These are phyloP conservation scores for Alternaria incomplexa DNA, from an alignment of 2,329 filamentous ascomycete genomes.

Conservation along the genomic window DNA sequence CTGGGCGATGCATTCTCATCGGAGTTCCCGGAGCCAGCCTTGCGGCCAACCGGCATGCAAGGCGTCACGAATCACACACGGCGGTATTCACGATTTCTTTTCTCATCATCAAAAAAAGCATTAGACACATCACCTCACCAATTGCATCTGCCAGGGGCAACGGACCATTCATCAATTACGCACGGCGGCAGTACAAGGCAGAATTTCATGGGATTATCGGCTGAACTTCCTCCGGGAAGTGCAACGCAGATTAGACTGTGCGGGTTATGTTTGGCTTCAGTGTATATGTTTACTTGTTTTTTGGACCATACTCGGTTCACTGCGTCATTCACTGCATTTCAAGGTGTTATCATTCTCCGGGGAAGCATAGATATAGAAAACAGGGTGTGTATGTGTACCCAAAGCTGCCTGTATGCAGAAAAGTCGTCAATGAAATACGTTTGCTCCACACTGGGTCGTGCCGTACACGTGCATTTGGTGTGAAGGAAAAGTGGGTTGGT, in stretches of 20 bases:
- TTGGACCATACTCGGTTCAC: neutral
- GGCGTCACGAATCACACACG: conserved; percentile 27
- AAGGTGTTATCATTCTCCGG: neutral
- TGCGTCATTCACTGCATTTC: conserved; percentile 3
- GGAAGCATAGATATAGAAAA: neutral
- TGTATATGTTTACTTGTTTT: conserved; percentile 22
- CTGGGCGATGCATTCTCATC: conserved; percentile 34
- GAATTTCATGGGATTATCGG: conserved; percentile 24
- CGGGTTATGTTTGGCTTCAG: conserved; percentile 14
- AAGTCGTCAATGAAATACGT: conserved; percentile 3
- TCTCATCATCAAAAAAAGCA: conserved; percentile 39
- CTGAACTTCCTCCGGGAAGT: conserved; percentile 12
- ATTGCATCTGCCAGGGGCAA: conserved; percentile 44
- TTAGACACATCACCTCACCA: conserved; percentile 43
- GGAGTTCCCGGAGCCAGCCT: conserved; percentile 35
- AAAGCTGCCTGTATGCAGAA: neutral
- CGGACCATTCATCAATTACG: conserved; percentile 10
- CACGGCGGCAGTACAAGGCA: conserved; percentile 15
- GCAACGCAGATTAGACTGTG: conserved; percentile 34
- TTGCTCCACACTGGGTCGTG: neutral
- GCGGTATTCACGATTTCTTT: conserved; percentile 29
- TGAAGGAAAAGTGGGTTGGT: neutral
- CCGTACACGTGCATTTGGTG: neutral
- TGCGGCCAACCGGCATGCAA: conserved; percentile 8
- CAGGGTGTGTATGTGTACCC: neutral